Conservation (phyloP, 148 eudicot genomes). For the Dysphania ambrosioides region DNA sequence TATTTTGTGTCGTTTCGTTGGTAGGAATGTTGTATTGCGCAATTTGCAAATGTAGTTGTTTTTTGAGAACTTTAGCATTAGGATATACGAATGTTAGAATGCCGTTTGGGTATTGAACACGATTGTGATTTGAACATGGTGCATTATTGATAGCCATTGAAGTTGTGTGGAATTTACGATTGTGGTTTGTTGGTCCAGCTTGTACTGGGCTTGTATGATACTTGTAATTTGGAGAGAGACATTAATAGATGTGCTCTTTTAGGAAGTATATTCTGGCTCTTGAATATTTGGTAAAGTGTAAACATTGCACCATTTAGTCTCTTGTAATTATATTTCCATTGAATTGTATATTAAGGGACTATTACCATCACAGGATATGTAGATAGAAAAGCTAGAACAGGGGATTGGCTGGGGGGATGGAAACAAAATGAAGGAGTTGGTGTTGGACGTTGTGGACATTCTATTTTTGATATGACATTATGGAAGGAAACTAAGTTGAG, state of each 20-base stretch:
- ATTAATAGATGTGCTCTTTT: not conserved
- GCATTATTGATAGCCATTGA: not conserved
- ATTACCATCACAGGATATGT: not conserved
- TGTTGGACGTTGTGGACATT: too few species aligned
- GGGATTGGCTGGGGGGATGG: not conserved
- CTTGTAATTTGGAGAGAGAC: not conserved
- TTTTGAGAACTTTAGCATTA: not conserved
- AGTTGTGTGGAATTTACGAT: not conserved
- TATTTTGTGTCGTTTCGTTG: not conserved
- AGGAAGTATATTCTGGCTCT: not conserved
- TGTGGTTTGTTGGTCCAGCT: not conserved
- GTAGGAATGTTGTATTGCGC: not conserved
- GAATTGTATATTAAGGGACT: not conserved
- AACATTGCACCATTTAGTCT: too few species aligned
- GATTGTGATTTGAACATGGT: not conserved
- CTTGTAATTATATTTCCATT: not conserved
- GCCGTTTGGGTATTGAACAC: not conserved
- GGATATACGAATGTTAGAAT: too few species aligned
- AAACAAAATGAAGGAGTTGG: not conserved
- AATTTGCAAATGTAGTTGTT: not conserved
- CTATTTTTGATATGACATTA: not conserved
- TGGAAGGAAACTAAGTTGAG: not conserved
- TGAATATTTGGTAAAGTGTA: not conserved
- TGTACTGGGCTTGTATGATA: not conserved
- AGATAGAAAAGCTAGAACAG: not conserved